Evolutionary conservation across 2,329 filamentous ascomycete genomes (phyloP), one percentile per base, ranked within the genome.

Genomic region (Fusarium nematophilum): DNA sequence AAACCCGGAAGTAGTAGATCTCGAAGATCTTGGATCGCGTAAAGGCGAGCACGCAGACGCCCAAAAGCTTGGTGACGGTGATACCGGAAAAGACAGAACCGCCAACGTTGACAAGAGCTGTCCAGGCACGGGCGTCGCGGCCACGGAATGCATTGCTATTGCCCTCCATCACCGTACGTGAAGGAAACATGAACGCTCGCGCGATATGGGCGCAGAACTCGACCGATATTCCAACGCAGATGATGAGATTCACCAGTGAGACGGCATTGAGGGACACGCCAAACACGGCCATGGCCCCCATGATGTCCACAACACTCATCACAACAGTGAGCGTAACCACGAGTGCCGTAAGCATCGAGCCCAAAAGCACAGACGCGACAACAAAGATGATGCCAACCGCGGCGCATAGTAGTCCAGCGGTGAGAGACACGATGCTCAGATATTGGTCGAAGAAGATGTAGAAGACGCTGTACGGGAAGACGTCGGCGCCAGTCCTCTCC

Each of bases 361-460:
- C 96, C 3, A 99, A 84, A 1, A 99, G 86, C 11, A 93, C 67
- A 0, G 90, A 88, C 0, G 92, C 90, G 38, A 99, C 85, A 56
- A 90, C 72, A 54, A 97, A 90, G 56, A 98, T 96, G 63, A 97
- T 91, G 21, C 84, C 91, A 11, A 98, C 81, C 0, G 93, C 94
- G 4, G 91, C 90, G 33, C 90, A 90, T 25, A 99, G 84, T 1
- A 99, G 85, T 0, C 89, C 86, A 1, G 85, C 89, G 0, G 94
- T 93, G 4, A 98, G 83, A 9, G 84, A 83, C 15, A 96, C 87
- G 58, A 99, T 98, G 53, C 86, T 86, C 6, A 92, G 85, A 72
- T 99, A 99, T 73, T 98, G 95, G 73, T 99, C 95, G 73, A 99
- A 99, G 84, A 98, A 99, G 73, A 99, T 93, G 79, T 99, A 99